These are phyloP conservation scores for Fistulinella staudtii DNA, from an alignment of 1,284 basidiomycete genomes.

Conservation along the genomic window DNA sequence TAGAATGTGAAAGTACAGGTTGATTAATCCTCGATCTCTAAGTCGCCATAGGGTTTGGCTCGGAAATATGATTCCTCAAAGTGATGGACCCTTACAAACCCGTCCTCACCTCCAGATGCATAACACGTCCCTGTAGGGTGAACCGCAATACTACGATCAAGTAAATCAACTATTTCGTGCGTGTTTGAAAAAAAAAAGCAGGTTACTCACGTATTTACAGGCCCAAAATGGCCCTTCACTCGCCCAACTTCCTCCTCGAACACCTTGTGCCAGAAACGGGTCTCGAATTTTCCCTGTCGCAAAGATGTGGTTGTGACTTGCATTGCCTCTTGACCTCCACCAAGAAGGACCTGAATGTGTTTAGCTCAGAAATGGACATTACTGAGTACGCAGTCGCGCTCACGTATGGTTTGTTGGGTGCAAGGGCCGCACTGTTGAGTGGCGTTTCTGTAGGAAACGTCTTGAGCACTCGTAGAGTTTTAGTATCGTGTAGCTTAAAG, in stretches of 20 bases:
- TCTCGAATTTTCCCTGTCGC: constrained; percentile 97
- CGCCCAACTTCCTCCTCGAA: constrained; percentile 98
- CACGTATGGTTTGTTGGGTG: constrained; percentile 84
- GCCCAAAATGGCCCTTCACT: constrained; percentile 96
- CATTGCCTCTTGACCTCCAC: constrained; percentile 98
- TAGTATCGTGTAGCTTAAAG: constrained; percentile 82
- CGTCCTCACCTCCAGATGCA: constrained; percentile 96
- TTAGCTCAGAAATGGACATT: constrained; percentile 1
- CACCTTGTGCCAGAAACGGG: constrained; percentile 97
- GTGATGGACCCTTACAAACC: constrained; percentile 89
- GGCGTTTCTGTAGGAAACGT: constrained; percentile 93
- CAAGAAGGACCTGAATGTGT: constrained; percentile 68
- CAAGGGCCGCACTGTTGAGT: constrained; percentile 89
- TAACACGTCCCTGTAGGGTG: constrained; percentile 89
- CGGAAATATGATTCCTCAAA: constrained; percentile 92
- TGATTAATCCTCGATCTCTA: constrained; percentile 56
- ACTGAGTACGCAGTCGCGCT: too few relatives aligned
- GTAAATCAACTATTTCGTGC: background rate
- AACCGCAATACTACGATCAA: constrained; percentile 69
- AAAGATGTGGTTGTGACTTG: constrained; percentile 92
- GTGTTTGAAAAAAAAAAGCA: background rate
- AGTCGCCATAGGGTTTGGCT: constrained; percentile 84
- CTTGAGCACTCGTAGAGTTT: constrained; percentile 88
- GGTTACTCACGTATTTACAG: constrained; percentile 94
- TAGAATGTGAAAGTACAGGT: constrained; percentile 9